Percentiles rank a stretch among this genome's conserved stretches.
Evolutionary conservation across 2,329 filamentous ascomycete species (phyloP).

Genomic region (Clonostachys solani): DNA sequence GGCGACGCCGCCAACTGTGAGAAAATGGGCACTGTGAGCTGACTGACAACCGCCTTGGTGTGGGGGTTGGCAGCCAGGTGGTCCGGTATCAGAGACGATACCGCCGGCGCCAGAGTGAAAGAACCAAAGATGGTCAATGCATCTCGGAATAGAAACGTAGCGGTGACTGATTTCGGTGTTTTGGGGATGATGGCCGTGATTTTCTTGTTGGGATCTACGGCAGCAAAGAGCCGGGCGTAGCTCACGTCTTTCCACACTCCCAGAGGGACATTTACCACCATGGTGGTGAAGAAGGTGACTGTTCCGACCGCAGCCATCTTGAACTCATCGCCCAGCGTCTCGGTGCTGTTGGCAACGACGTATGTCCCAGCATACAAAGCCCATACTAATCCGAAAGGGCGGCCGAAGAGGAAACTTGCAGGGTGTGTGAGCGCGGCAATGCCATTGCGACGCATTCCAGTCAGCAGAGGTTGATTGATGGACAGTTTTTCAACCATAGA

Average conservation of each 20-base stretch:
- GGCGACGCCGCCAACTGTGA: neutral
- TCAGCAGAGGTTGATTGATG: neutral
- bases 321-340: neutral
- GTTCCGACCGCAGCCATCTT: neutral
- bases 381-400: neutral
- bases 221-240: neutral
- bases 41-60: neutral
- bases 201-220: neutral
- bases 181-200: neutral
- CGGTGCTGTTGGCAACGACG: neutral
- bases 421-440: neutral
- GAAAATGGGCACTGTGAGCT: neutral
- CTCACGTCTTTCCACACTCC: neutral
- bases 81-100: neutral
- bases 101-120: neutral
- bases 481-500: neutral
- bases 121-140: neutral
- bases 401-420: neutral
- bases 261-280: neutral
- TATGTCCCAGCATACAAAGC: neutral
- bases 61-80: neutral
- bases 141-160: neutral
- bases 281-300: neutral
- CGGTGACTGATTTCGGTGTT: neutral
- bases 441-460: neutral